phyloP scores from a whole-genome alignment of 2,329 filamentous ascomycete species.

The Ophiocordyceps camponoti-saundersi region DNA sequence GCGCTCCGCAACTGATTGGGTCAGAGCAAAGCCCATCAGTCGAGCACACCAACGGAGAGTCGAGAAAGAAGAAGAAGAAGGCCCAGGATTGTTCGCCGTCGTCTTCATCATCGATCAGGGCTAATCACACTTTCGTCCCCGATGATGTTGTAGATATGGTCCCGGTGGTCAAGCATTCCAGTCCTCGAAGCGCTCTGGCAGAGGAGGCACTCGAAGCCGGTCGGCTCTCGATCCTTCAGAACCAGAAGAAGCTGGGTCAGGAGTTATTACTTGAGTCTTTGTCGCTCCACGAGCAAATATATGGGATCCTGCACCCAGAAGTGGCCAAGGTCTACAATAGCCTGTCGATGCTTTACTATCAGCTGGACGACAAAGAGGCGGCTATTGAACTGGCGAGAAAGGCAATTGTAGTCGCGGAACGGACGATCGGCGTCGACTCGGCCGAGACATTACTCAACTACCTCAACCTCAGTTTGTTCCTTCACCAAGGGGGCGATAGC shows the following conservation, averaged over 20 bases:
- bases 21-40: conserved; percentile 17
- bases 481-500: conserved; percentile 84
- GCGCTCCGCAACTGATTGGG: conserved; percentile 14
- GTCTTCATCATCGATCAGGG: conserved; percentile 23
- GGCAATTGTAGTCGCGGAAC: conserved; percentile 88
- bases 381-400: conserved; percentile 92
- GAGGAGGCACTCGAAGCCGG: conserved; percentile 94
- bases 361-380: conserved; percentile 92
- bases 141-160: conserved; percentile 87
- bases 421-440: conserved; percentile 84
- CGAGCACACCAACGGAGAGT: conserved; percentile 24
- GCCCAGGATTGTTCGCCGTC: conserved; percentile 35
- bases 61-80: conserved; percentile 47
- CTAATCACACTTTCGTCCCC: conserved; percentile 42
- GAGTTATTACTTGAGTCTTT: conserved; percentile 91
- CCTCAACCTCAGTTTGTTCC: conserved; percentile 84
- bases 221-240: conserved; percentile 86
- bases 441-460: conserved; percentile 90
- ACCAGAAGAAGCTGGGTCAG: conserved; percentile 89
- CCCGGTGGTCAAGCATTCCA: conserved; percentile 88
- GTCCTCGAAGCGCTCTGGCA: conserved; percentile 74
- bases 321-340: conserved; percentile 92
- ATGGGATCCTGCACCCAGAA: conserved; percentile 91
- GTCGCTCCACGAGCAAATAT: conserved; percentile 95
- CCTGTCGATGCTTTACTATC: conserved; percentile 89